phyloP scores from a whole-genome alignment of 1,284 basidiomycete species.

The Paramarasmius palmivorus region DNA sequence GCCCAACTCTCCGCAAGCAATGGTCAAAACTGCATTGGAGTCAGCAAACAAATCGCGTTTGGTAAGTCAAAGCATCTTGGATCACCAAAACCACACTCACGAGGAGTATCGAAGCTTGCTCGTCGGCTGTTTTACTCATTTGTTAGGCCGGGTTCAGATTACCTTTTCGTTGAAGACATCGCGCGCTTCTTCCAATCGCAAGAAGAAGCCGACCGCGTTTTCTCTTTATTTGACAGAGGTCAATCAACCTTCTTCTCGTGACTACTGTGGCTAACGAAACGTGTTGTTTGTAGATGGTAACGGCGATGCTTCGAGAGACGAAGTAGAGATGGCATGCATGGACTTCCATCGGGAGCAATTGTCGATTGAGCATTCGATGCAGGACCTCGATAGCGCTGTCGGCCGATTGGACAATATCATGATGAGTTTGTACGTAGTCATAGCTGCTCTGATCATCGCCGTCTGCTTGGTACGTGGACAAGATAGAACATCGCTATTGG shows the following conservation, averaged over 20 bases:
- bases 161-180: slow-evolving; percentile 72
- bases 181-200: slow-evolving; percentile 67
- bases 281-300: slow-evolving; percentile 50
- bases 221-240: slow-evolving; percentile 76
- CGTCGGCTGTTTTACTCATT: slow-evolving; percentile 89
- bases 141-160: slow-evolving; percentile 59
- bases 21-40: slow-evolving; percentile 78
- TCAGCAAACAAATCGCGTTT: slow-evolving; percentile 84
- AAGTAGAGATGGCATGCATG: slow-evolving; percentile 77
- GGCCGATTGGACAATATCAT: slow-evolving; percentile 77
- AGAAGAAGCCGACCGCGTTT: slow-evolving; percentile 68
- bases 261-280: slow-evolving; percentile 16
- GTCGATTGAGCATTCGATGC: slow-evolving; percentile 85
- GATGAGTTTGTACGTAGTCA: slow-evolving; percentile 66
- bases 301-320: slow-evolving; percentile 74
- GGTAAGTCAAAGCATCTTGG: slow-evolving; percentile 34
- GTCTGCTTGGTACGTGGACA: slow-evolving; percentile 57
- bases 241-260: slow-evolving; percentile 48
- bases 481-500: not conserved
- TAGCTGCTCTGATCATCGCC: slow-evolving; percentile 75
- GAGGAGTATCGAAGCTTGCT: slow-evolving; percentile 54
- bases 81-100: not conserved
- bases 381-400: slow-evolving; percentile 89
- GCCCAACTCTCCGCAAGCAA: slow-evolving; percentile 84
- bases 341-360: slow-evolving; percentile 86